Conservation (phyloP, 495 filamentous ascomycete genomes). For the Penicillium soppii region DNA sequence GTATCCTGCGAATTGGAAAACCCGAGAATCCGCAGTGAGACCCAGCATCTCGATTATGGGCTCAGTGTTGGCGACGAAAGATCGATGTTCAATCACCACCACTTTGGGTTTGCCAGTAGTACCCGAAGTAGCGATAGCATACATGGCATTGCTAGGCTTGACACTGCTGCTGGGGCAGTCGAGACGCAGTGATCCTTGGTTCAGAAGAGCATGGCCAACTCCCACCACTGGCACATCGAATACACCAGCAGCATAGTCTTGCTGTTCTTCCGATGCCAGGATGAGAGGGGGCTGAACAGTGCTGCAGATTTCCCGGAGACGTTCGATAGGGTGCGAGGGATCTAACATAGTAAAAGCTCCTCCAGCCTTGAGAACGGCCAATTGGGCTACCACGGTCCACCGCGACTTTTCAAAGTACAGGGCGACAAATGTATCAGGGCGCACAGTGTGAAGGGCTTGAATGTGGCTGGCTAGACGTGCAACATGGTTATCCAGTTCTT, state of each 20-base stretch:
- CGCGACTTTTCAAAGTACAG: not conserved
- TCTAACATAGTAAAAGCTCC: conserved; percentile 13
- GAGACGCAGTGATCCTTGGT: not conserved
- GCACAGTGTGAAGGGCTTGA: not conserved
- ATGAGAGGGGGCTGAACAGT: not conserved
- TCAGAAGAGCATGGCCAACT: not conserved
- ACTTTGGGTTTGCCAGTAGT: conserved; percentile 40
- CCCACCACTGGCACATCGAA: not conserved
- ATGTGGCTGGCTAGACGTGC: not conserved
- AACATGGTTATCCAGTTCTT: conserved; percentile 22
- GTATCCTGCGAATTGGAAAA: conserved; percentile 38
- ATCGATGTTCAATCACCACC: conserved; percentile 37
- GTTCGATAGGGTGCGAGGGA: conserved; percentile 13
- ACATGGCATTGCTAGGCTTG: conserved; percentile 7
- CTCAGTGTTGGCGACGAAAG: conserved; percentile 15
- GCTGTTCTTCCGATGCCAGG: not conserved
- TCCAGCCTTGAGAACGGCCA: not conserved
- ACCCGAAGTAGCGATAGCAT: conserved; percentile 38
- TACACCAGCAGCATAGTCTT: not conserved
- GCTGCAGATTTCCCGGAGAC: not conserved
- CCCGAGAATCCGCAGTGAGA: conserved; percentile 3
- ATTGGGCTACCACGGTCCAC: not conserved
- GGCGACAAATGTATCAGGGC: not conserved
- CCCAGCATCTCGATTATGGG: not conserved
- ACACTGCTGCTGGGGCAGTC: not conserved